These are phyloP conservation scores for Coemansia pectinata DNA, from an alignment of 192 early-diverging fungal genomes.

Conservation along the genomic window DNA sequence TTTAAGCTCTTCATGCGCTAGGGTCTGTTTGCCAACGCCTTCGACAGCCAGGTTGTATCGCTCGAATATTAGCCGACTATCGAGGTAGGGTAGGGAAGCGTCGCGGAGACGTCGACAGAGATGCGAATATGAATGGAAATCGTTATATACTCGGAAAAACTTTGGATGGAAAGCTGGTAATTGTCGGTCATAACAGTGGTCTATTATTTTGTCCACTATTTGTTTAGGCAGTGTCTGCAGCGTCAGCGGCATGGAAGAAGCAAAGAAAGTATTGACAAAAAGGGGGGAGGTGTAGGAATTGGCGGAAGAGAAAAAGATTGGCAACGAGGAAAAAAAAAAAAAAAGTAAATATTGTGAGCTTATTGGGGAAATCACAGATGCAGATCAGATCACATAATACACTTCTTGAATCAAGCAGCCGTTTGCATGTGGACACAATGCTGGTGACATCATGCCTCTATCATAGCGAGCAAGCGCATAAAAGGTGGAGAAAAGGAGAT, in stretches of 20 bases:
- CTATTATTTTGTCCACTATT: conserved; percentile 29
- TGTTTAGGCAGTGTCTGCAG: conserved; percentile 37
- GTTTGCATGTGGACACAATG: not conserved
- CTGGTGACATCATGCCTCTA: not conserved
- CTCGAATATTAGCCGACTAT: conserved; percentile 33
- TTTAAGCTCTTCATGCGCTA: conserved; percentile 20
- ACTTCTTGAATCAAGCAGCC: not conserved
- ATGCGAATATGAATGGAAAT: conserved; percentile 13
- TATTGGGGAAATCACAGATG: not conserved
- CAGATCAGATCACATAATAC: not conserved
- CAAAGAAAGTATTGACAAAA: not conserved
- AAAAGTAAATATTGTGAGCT: not conserved
- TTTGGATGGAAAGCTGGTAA: conserved; percentile 17
- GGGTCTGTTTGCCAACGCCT: conserved; percentile 9
- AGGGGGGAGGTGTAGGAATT: not conserved
- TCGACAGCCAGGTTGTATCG: conserved; percentile 28
- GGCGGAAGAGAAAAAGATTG: not conserved
- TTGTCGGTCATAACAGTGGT: conserved; percentile 16
- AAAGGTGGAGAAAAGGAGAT: not conserved
- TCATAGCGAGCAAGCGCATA: not conserved
- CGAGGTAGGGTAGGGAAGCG: conserved; percentile 14
- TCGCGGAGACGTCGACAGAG: conserved; percentile 24
- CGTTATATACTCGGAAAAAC: conserved; percentile 18
- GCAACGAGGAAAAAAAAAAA: not conserved
- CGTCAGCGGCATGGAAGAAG: conserved; percentile 13